These are phyloP conservation scores for Asterionellopsis glacialis DNA, from an alignment of 108 stramenopile species.

Conservation along the genomic window DNA sequence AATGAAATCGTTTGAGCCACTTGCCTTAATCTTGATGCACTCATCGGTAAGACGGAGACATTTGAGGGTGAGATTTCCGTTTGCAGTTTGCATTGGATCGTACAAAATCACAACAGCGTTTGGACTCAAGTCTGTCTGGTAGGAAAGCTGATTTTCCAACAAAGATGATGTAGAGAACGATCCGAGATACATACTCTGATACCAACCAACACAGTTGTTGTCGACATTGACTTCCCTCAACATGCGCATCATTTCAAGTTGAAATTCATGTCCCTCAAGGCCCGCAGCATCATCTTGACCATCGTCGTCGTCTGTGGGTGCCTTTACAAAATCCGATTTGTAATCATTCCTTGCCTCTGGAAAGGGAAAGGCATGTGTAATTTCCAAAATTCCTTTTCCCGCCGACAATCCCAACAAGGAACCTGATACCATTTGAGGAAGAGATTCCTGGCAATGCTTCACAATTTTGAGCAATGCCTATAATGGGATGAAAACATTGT, in stretches of 20 bases:
- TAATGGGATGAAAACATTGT: background rate
- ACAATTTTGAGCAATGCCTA: constrained; percentile 95
- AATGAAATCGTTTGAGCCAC: constrained; percentile 64
- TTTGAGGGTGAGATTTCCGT: constrained; percentile 88
- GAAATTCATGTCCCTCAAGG: constrained; percentile 81
- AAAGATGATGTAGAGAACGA: constrained; percentile 84
- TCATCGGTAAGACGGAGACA: constrained; percentile 91
- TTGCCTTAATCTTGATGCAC: constrained; percentile 65
- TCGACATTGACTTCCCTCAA: constrained; percentile 96
- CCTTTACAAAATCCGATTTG: constrained; percentile 39
- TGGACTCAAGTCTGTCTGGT: constrained; percentile 92
- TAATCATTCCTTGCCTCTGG: constrained; percentile 50
- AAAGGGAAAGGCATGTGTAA: constrained; percentile 92
- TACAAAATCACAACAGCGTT: constrained; percentile 95
- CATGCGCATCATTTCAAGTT: constrained; percentile 99
- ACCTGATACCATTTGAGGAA: constrained; percentile 92
- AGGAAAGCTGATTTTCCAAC: constrained; percentile 91
- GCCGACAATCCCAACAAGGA: constrained; percentile 91
- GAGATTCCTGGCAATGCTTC: constrained; percentile 95
- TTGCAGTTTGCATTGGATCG: constrained; percentile 92
- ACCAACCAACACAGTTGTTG: constrained; percentile 99
- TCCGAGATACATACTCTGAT: constrained; percentile 96
- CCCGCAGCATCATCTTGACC: constrained; percentile 53
- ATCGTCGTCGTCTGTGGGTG: constrained; percentile 41
- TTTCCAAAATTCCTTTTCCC: constrained; percentile 72